Conservation (phyloP, 495 filamentous ascomycete species). For the Elaphomyces granulatus region DNA sequence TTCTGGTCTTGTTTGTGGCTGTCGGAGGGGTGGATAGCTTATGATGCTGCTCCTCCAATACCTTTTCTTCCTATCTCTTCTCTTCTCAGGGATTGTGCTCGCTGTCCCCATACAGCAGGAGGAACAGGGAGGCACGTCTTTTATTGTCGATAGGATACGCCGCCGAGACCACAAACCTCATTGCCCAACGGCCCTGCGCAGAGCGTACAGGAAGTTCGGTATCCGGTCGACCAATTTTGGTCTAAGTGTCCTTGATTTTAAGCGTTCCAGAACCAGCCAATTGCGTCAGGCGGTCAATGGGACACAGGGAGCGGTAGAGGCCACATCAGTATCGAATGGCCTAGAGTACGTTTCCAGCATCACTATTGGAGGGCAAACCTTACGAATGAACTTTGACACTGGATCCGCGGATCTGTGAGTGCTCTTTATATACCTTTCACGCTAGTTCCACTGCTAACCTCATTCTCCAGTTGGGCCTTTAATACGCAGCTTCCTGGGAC, state of each 20-base stretch:
- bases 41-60: too few species aligned
- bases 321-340: slow-evolving; percentile 46
- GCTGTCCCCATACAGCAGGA: too few species aligned
- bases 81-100: too few species aligned
- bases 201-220: slow-evolving; percentile 49
- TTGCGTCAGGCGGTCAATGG: slow-evolving; percentile 8
- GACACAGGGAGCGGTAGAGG: slow-evolving; percentile 39
- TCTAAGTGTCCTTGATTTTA: slow-evolving; percentile 23
- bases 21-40: too few species aligned
- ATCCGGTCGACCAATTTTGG: slow-evolving; percentile 21
- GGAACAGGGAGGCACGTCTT: slow-evolving; percentile 35
- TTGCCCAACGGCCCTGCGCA: slow-evolving; percentile 43
- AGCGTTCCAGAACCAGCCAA: slow-evolving; percentile 11
- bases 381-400: slow-evolving; percentile 72
- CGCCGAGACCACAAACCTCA: slow-evolving; percentile 39
- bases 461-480: slow-evolving; percentile 52
- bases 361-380: slow-evolving; percentile 53
- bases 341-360: slow-evolving; percentile 60
- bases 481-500: slow-evolving; percentile 42
- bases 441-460: background rate
- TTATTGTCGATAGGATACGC: slow-evolving; percentile 44
- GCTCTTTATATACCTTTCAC: slow-evolving; percentile 13
- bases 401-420: slow-evolving; percentile 72
- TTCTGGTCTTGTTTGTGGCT: too few species aligned
- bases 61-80: too few species aligned